Base-by-base conservation (phyloP, 768 basidiomycete species). In the Mycena pura region DNA sequence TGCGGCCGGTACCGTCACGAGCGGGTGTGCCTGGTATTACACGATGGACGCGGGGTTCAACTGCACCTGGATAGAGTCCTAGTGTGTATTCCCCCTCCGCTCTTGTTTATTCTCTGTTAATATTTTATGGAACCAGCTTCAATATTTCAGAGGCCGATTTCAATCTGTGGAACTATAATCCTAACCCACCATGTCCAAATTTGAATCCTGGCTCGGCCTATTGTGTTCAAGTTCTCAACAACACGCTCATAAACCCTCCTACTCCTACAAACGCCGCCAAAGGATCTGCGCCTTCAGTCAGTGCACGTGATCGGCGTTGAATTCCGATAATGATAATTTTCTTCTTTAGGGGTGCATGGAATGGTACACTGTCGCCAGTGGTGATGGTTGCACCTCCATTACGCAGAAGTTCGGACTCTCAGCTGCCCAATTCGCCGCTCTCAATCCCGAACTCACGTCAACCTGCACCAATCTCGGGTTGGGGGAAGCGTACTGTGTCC, bases 211-310 rank as follows among this genome's bases (percentile, higher is more conserved):
- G 57, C 13, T 15, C 47, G 11, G 47, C 57, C 9, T n/a, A 41
- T 10, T 58, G 57, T 43, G 48, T 58, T 1, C 39, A 41, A 5
- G 57, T 58, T 2, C 31, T 29, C 10, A 58, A 58, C 29, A 31
- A 24, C 13, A 58, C 57, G 3, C 25, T 27, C n/a, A 21, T 48
- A 6, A 29, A 50, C 17, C 58, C 58, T 4, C 48, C 50, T 2
- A 51, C 31, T 2, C 58, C 58, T 4, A 60, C 27, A 6, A 60
- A 49, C 21, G 58, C 58, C 14, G 58, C 58, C 1, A 11, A 29
- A 11, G 58, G 58, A 11, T 51, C 58, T n/a, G 41, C 44, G 2
- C 54, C 54, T n/a, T 46, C 54, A 1, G 54, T 56, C n/a, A n/a
- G n/a, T n/a, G n/a, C n/a, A n/a, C n/a, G n/a, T n/a, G n/a, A n/a